These are phyloP conservation scores for Trichoderma gracile DNA, from an alignment of 2,329 filamentous ascomycete genomes.

Conservation along the genomic window DNA sequence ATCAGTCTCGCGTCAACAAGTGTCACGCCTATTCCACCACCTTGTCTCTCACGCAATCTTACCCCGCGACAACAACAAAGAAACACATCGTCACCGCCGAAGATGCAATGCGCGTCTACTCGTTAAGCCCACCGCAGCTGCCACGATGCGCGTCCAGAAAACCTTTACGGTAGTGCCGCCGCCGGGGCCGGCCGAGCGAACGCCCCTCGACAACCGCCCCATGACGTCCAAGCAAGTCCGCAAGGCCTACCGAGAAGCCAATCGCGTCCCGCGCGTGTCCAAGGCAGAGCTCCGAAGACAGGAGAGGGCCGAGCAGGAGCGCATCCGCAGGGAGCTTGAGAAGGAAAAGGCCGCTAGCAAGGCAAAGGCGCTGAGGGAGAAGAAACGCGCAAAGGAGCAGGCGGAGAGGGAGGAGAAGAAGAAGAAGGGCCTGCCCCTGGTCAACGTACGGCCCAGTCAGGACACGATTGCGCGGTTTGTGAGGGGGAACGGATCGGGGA, in stretches of 20 bases:
- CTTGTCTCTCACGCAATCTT: not conserved
- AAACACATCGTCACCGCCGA: not conserved
- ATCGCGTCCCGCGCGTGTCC: slow-evolving; percentile 41
- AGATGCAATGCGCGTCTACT: slow-evolving; percentile 7
- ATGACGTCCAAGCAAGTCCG: slow-evolving; percentile 48
- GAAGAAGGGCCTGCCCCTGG: slow-evolving; percentile 54
- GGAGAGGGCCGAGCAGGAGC: slow-evolving; percentile 54
- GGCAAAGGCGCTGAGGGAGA: slow-evolving; percentile 54
- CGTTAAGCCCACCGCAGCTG: not conserved
- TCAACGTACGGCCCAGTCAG: slow-evolving; percentile 58
- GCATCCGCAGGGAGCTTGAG: slow-evolving; percentile 55
- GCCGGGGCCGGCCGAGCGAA: slow-evolving; percentile 30
- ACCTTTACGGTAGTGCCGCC: slow-evolving; percentile 49
- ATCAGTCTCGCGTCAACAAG: slow-evolving; percentile 26
- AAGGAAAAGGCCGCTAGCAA: slow-evolving; percentile 50
- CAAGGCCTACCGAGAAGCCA: slow-evolving; percentile 42
- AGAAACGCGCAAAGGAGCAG: slow-evolving; percentile 56
- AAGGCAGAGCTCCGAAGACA: slow-evolving; percentile 43
- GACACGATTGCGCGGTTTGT: slow-evolving; percentile 58
- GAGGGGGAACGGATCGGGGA: slow-evolving; percentile 38
- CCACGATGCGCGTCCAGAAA: slow-evolving; percentile 43
- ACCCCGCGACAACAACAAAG: slow-evolving; percentile 18
- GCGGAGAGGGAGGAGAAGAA: slow-evolving; percentile 52
- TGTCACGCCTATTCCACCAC: not conserved
- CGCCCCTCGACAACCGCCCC: slow-evolving; percentile 31